Evolutionary conservation across 2,329 filamentous ascomycete species (phyloP), one percentile per base, ranked within the genome.

Genomic region (Achaetomium macrosporum): DNA sequence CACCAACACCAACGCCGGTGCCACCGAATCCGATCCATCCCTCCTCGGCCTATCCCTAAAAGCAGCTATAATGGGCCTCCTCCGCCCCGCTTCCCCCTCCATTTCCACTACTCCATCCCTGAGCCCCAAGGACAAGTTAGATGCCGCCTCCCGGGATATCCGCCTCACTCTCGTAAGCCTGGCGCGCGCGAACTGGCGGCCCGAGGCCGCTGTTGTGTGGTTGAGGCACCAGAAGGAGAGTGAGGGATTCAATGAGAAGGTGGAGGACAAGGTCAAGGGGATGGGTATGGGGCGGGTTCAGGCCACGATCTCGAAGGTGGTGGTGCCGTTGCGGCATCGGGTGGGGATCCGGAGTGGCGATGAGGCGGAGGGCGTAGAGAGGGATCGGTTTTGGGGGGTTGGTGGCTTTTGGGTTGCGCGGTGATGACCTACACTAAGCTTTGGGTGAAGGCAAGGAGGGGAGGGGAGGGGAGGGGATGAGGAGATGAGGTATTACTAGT

Each of bases 31-130:
- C 25, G 25, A 25, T 25, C 25, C 25, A 4, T 58, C 0, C 60
- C 65, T 82, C 45, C 65, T 74, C 39, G 69, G 70, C 5, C 59
- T 68, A 0, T 71, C 68, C 41, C 50, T 87, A 2, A 73, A 78
- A 29, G 63, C 85, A 5, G 65, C 82, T 1, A 63, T 85, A 3
- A 81, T 87, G 78, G 83, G 79, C 0, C 83, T 78, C 35, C 63
- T 87, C 2, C 77, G 77, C 29, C 67, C 71, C 0, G 62, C n/a
- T n/a, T 70, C 11, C 56, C 60, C 2, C 49, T 50, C n/a, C n/a
- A n/a, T n/a, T n/a, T 2, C 53, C 47, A 1, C 30, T 15, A 3
- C 53, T 53, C 50, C 53, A 2, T 42, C 58, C 5, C 42, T 52
- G 5, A 63, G 67, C 1, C 62, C 66, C 30, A 46, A 36, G 29